Percentiles rank a stretch among this genome's conserved stretches.
These are phyloP conservation scores for Lasiodiplodia hormozganensis DNA, from an alignment of 2,329 filamentous ascomycete species.

Conservation along the genomic window DNA sequence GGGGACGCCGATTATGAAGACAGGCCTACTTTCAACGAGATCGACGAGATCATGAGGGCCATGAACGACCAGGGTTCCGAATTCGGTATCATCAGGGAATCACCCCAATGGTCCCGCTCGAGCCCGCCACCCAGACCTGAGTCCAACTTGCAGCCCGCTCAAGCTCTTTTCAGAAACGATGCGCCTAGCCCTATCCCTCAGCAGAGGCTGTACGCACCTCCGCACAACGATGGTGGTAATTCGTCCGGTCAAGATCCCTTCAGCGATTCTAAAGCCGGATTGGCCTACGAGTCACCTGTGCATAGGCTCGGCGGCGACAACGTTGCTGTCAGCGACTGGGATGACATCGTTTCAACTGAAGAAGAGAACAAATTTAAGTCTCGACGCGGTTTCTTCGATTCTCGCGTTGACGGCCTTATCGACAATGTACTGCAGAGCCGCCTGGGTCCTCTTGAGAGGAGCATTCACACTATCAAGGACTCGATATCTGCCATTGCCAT, in stretches of 20 bases:
- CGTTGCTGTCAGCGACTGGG: slow-evolving; percentile 86
- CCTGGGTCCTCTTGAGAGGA: slow-evolving; percentile 80
- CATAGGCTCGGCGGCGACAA: slow-evolving; percentile 70
- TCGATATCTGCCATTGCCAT: slow-evolving; percentile 62
- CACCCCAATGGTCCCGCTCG: slow-evolving; percentile 22
- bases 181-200: slow-evolving; percentile 76
- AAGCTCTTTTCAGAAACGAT: slow-evolving; percentile 66
- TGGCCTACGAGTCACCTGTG: slow-evolving; percentile 63
- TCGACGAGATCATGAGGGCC: slow-evolving; percentile 91
- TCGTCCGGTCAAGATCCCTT: slow-evolving; percentile 59
- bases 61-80: slow-evolving; percentile 77
- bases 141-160: slow-evolving; percentile 44
- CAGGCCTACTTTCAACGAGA: slow-evolving; percentile 74
- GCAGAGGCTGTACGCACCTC: slow-evolving; percentile 51
- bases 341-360: slow-evolving; percentile 80
- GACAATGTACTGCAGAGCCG: slow-evolving; percentile 77
- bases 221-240: slow-evolving; percentile 30
- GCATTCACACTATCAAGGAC: slow-evolving; percentile 77
- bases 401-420: slow-evolving; percentile 85
- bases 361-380: slow-evolving; percentile 84
- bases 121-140: slow-evolving; percentile 36
- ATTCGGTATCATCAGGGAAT: slow-evolving; percentile 71
- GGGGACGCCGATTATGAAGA: slow-evolving; percentile 47
- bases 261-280: slow-evolving; percentile 67
- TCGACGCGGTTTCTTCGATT: slow-evolving; percentile 87